phyloP scores from a whole-genome alignment of 2,329 filamentous ascomycete genomes.

The Penicillium sp. region DNA sequence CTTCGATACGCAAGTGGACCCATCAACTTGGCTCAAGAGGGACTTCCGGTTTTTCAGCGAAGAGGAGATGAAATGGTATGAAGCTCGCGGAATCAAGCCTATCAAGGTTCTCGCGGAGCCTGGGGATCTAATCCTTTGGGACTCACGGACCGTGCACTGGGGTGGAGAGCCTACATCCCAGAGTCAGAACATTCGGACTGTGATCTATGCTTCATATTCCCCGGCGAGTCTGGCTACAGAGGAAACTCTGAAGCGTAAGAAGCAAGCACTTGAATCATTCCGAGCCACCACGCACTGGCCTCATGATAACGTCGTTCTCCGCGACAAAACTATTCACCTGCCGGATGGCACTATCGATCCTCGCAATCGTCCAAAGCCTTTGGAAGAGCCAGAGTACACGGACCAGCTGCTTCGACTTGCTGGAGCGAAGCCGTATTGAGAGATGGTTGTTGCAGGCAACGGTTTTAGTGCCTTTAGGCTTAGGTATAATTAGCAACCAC shows the following conservation, averaged over 20 bases:
- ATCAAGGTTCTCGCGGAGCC: slow-evolving; percentile 43
- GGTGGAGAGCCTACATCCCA: slow-evolving; percentile 19
- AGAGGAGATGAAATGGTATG: slow-evolving; percentile 33
- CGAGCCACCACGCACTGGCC: slow-evolving; percentile 19
- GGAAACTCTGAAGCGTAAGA: slow-evolving; percentile 9
- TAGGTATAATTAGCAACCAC: neutral
- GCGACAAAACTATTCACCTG: slow-evolving; percentile 6
- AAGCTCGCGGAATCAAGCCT: slow-evolving; percentile 22
- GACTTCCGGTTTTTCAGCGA: slow-evolving; percentile 25
- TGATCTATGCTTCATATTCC: slow-evolving; percentile 24
- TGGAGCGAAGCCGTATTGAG: slow-evolving; percentile 11
- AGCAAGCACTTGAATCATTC: slow-evolving; percentile 16
- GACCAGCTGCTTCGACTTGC: slow-evolving; percentile 13
- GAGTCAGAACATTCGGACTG: slow-evolving; percentile 20
- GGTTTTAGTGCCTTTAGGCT: neutral
- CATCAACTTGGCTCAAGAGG: slow-evolving; percentile 10
- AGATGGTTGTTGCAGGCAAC: neutral
- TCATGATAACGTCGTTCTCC: slow-evolving; percentile 18
- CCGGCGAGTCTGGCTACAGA: slow-evolving; percentile 9
- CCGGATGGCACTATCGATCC: slow-evolving; percentile 12
- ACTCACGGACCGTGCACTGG: slow-evolving; percentile 31
- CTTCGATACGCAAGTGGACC: slow-evolving; percentile 30
- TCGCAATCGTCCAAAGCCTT: slow-evolving; percentile 9
- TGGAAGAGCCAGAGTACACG: slow-evolving; percentile 13
- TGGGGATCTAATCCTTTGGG: slow-evolving; percentile 46